Conservation (phyloP, 805 yeast species). For the Sugiyamaella floridensis region DNA sequence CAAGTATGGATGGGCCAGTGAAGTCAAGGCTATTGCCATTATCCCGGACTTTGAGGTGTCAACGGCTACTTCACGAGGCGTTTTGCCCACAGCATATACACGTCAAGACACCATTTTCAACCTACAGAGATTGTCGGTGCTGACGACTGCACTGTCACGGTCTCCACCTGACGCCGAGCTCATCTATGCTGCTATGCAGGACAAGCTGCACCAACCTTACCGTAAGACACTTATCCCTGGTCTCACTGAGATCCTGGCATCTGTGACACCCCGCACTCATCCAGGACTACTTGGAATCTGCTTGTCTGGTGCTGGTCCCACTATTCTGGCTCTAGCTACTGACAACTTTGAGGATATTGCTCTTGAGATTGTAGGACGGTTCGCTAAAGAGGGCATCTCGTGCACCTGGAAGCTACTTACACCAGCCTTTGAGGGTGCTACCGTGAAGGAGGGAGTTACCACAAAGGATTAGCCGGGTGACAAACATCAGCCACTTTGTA, state of each 20-base stretch:
- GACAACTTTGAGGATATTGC: slow-evolving; percentile 82
- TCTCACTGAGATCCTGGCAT: slow-evolving; percentile 65
- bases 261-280: slow-evolving; percentile 74
- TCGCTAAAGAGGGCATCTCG: slow-evolving; percentile 55
- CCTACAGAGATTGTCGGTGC: slow-evolving; percentile 84
- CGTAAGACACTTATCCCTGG: slow-evolving; percentile 90
- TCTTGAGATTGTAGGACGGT: slow-evolving; percentile 59
- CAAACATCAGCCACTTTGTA: too few species aligned
- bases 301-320: slow-evolving; percentile 97
- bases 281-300: slow-evolving; percentile 91
- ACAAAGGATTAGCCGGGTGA: too few species aligned
- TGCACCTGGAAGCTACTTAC: slow-evolving; percentile 82
- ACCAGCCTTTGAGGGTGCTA: slow-evolving; percentile 84
- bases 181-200: slow-evolving; percentile 94
- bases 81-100: slow-evolving; percentile 72
- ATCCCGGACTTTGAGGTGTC: slow-evolving; percentile 93
- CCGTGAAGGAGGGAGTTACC: slow-evolving; percentile 9
- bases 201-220: slow-evolving; percentile 95
- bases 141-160: slow-evolving; percentile 86
- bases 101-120: slow-evolving; percentile 84
- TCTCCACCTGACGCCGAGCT: slow-evolving; percentile 74
- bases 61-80: slow-evolving; percentile 86
- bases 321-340: slow-evolving; percentile 89
- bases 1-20: slow-evolving; percentile 73
- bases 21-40: slow-evolving; percentile 80